phyloP scores from a whole-genome alignment of 139 green algal species.

The Cymbomonas tetramitiformis region DNA sequence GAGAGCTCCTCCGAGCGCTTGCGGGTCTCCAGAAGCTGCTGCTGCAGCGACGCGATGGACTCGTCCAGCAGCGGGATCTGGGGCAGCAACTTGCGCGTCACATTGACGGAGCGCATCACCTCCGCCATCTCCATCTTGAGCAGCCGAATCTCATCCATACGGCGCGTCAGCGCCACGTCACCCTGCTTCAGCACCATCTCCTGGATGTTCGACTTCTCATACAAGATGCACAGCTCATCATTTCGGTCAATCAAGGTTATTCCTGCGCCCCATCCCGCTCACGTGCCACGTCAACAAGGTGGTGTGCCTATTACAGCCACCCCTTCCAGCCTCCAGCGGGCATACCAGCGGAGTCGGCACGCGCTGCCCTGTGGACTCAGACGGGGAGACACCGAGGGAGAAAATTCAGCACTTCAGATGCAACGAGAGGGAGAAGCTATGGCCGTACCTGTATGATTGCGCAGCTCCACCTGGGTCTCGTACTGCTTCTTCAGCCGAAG shows the following conservation, averaged over 20 bases:
- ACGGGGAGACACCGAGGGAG: too few relatives aligned
- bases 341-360: too few relatives aligned
- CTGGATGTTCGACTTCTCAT: slow-evolving; percentile 60
- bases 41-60: slow-evolving; percentile 38
- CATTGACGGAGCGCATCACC: slow-evolving; percentile 37
- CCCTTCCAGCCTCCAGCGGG: too few relatives aligned
- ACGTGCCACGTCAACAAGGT: too few relatives aligned
- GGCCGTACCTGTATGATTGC: too few relatives aligned
- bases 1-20: slow-evolving; percentile 40
- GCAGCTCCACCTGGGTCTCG: slow-evolving; percentile 39
- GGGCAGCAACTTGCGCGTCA: slow-evolving; percentile 35
- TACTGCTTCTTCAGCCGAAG: slow-evolving; percentile 41
- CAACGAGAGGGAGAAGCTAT: too few relatives aligned
- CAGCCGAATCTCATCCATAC: slow-evolving; percentile 50
- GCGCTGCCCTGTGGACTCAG: too few relatives aligned
- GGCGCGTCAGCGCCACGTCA: slow-evolving; percentile 32
- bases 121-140: slow-evolving; percentile 44
- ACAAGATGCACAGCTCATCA: slow-evolving; percentile 71
- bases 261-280: too few relatives aligned
- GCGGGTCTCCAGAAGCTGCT: slow-evolving; percentile 42
- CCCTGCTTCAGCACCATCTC: slow-evolving; percentile 37
- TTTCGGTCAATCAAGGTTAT: slow-evolving; percentile 66
- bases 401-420: too few relatives aligned
- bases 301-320: too few relatives aligned
- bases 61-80: slow-evolving; percentile 39